These are phyloP conservation scores for Candida tropicalis DNA, from an alignment of 1,139 yeast species.

Conservation along the genomic window DNA sequence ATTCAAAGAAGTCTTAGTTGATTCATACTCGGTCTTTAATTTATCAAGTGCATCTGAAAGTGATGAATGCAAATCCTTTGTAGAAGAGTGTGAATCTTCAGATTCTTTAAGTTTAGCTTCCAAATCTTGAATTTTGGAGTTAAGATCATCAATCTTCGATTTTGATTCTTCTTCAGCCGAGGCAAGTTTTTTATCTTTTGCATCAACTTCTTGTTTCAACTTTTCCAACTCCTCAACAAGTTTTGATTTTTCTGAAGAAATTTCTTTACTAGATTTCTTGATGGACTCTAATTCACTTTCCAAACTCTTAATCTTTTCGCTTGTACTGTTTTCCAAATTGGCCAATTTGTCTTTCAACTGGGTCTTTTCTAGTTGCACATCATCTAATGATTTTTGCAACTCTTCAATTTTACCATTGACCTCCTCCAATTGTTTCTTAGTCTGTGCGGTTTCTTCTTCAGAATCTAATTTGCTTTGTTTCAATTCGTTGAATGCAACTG, in stretches of 20 bases:
- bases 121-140: conserved; percentile 20
- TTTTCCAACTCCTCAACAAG: conserved; percentile 18
- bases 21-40: conserved; percentile 6
- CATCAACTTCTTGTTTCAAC: conserved; percentile 10
- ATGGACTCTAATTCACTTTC: conserved; percentile 6
- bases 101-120: conserved; percentile 12
- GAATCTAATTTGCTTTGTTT: conserved; percentile 26
- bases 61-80: neutral
- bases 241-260: conserved; percentile 16
- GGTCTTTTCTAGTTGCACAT: conserved; percentile 11
- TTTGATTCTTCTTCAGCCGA: conserved; percentile 20
- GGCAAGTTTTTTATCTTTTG: conserved; percentile 4
- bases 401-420: conserved; percentile 14
- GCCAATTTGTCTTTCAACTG: conserved; percentile 13
- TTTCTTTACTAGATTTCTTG: neutral
- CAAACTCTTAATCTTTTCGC: conserved; percentile 5
- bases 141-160: conserved; percentile 9
- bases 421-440: conserved; percentile 14
- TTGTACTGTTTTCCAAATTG: conserved; percentile 6
- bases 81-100: neutral
- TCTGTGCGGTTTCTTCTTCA: conserved; percentile 18
- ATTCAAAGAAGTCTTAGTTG: neutral
- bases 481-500: conserved; percentile 44
- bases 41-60: conserved; percentile 1
- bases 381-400: conserved; percentile 5